Base-by-base conservation (phyloP, 805 yeast species). In the Yarrowia sp. region DNA sequence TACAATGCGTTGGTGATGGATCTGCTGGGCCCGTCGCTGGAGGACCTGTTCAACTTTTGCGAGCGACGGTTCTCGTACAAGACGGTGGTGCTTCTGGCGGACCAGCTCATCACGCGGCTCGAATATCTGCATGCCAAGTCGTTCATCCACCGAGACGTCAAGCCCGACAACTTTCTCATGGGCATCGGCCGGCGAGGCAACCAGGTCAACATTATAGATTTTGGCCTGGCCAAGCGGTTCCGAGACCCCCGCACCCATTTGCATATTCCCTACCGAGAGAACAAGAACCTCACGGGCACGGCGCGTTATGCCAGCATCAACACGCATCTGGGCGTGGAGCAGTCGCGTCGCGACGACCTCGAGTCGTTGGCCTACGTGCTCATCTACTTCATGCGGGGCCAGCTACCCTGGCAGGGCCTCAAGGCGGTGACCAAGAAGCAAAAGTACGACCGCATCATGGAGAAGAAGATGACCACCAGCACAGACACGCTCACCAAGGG, bases 351-450 rank as follows among this genome's bases (percentile, higher is more conserved):
- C 70, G 99, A 94, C 72, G 99, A 94, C 76, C 81, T 94, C 71
- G 99, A 94, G 77, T 90, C 96, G 62, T 80, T 94, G 71, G 99
- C 97, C 32, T 97, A 94, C 74, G 99, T 94, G 8, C 90, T 94
- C 71, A 88, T 94, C 79, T 94, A 94, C 76, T 94, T 94, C 75
- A 76, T 93, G 67, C 84, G 96, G 69, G 99, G 99, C 47, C 89
- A 90, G 63, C 79, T 94, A 70, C 99, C 99, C 65, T 94, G 99
- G 99, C 99, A 93, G 77, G 99, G 99, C 4, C 82, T 93, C 70
- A 91, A 91, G 76, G 99, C 98, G 38, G 94, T 93, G 24, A 90
- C 97, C 14, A 93, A 93, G 78, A 89, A 96, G 77, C 97, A 93
- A 75, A 93, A 94, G 76, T 93, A 93, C 76, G 97, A 93, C 77